These are phyloP conservation scores for Tuber melanosporum DNA, from an alignment of 495 filamentous ascomycete genomes.

Conservation along the genomic window DNA sequence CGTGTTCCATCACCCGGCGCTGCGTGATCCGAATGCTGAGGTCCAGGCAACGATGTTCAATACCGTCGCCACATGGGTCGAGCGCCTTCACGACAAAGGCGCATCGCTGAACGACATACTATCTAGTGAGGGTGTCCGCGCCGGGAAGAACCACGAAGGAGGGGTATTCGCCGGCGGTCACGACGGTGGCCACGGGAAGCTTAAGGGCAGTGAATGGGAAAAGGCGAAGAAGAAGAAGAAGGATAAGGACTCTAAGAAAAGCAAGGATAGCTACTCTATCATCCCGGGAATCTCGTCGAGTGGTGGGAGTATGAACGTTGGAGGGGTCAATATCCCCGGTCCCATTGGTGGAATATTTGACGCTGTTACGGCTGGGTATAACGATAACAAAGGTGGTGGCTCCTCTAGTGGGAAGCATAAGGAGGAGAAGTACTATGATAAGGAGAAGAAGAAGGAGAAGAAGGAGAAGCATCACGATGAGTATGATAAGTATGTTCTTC, in stretches of 20 bases:
- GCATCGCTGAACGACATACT: conserved; percentile 61
- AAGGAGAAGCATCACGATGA: conserved; percentile 6
- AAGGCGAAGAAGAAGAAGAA: conserved; percentile 41
- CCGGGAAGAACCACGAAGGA: conserved; percentile 65
- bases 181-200: conserved; percentile 34
- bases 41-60: conserved; percentile 82
- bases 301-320: conserved; percentile 32
- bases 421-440: conserved; percentile 19
- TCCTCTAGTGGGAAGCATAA: conserved; percentile 14
- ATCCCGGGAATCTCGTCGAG: conserved; percentile 32
- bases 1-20: conserved; percentile 83
- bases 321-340: conserved; percentile 36
- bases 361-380: conserved; percentile 22
- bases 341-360: conserved; percentile 31
- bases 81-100: conserved; percentile 57
- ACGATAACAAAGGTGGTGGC: conserved; percentile 11
- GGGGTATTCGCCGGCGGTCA: conserved; percentile 37
- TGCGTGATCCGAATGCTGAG: conserved; percentile 63
- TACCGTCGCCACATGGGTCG: conserved; percentile 69
- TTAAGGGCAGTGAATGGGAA: conserved; percentile 31
- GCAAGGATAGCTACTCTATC: conserved; percentile 21
- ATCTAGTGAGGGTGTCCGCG: conserved; percentile 69
- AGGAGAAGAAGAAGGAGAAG: conserved; percentile 8
- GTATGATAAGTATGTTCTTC: not conserved
- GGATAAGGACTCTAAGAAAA: conserved; percentile 30